Evolutionary conservation across 306 rosid species (phyloP), one percentile per base, ranked within the genome.

Genomic region (Fragaria nilgerrensis): DNA sequence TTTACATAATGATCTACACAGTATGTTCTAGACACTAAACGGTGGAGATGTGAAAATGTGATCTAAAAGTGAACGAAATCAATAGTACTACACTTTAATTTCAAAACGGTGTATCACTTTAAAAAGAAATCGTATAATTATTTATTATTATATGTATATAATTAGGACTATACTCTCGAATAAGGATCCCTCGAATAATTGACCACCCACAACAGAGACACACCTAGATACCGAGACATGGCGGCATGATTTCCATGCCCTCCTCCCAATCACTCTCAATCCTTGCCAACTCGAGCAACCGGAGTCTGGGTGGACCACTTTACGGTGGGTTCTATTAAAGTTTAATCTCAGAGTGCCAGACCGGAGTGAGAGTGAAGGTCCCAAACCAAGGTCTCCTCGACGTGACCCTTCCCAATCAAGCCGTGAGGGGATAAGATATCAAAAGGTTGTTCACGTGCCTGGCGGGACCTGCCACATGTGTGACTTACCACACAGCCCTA

Each of bases 371-470:
- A 34, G 45, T 17, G 67, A 61, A 14, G 67, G 45, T 23, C 8
- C 67, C 20, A 12, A 63, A 32, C 4, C 41, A 29, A 29, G 16
- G 44, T 36, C n/a, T 17, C 25, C 8, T 7, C 47, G 84, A 84
- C 75, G 84, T 81, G 90, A 86, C 80, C 37, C 9, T 43, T 17
- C 68, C 68, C 68, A 29, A 11, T 32, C 29, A 11, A 44, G 82
- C 68, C 81, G 85, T 80, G 87, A 85, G 66, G 43, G 74, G 88
- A 85, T 87, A 85, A 85, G 91, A 85, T 83, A 39, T 25, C 44
- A 49, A 68, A 69, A 62, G 74, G 52, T 27, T 44, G 61, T 82
- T 87, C 90, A 87, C 90, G 87, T 87, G 88, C 43, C 80, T 43
- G 4, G 19, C 52, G 70, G 87, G 80, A 53, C 84, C 87, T 43